phyloP scores from a whole-genome alignment of 805 yeast species.

The Schizosaccharomyces osmophilus region DNA sequence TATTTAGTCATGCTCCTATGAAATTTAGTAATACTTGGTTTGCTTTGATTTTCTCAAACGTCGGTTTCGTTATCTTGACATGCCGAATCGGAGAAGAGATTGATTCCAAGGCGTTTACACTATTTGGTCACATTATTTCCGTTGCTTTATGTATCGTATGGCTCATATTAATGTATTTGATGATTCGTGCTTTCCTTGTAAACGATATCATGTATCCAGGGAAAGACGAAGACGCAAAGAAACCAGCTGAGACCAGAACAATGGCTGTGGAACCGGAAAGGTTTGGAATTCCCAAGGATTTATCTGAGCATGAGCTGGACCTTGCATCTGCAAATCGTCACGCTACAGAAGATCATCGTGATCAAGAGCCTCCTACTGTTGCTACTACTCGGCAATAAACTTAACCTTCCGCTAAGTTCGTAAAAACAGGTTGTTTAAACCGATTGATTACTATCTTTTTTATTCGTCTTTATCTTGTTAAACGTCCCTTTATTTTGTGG shows the following conservation, averaged over 20 bases:
- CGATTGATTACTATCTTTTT: too few relatives aligned
- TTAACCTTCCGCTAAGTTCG: too few relatives aligned
- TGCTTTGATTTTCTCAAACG: not conserved
- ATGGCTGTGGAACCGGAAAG: not conserved
- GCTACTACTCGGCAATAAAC: too few relatives aligned
- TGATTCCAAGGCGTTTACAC: not conserved
- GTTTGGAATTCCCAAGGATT: too few relatives aligned
- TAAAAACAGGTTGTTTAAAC: too few relatives aligned
- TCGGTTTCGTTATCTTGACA: not conserved
- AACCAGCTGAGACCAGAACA: constrained; percentile 12
- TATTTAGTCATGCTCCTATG: not conserved
- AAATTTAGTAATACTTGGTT: not conserved
- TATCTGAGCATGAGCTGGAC: not conserved
- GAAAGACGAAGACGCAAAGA: not conserved
- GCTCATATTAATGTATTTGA: not conserved
- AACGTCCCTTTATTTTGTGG: too few relatives aligned
- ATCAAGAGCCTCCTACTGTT: too few relatives aligned
- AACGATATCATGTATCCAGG: not conserved
- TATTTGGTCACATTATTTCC: not conserved
- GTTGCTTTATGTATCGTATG: not conserved
- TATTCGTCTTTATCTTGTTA: too few relatives aligned
- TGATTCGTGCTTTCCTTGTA: not conserved
- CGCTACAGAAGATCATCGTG: too few relatives aligned
- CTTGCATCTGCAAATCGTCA: too few relatives aligned
- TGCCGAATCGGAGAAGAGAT: not conserved